Percentiles rank a stretch among this genome's conserved stretches.
Evolutionary conservation across 129 eudicot species (phyloP).

Genomic region (Apium graveolens): DNA sequence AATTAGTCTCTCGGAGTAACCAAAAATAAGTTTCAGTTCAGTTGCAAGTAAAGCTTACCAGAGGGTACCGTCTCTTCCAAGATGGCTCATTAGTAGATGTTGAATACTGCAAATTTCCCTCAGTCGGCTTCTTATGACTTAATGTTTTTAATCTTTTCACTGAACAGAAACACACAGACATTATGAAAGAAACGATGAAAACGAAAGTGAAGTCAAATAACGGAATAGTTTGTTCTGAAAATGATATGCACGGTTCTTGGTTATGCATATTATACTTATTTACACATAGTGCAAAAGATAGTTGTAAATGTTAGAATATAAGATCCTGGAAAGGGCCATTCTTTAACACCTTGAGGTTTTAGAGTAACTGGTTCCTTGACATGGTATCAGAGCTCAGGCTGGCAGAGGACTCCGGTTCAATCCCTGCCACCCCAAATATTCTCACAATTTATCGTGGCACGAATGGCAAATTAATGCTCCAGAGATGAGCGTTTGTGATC

Average conservation of each 20-base stretch:
- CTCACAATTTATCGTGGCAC: too few species aligned
- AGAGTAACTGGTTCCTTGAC: too few species aligned
- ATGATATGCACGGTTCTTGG: background rate
- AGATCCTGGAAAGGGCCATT: too few species aligned
- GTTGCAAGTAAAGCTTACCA: slow-evolving; percentile 37
- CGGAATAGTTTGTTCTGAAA: background rate
- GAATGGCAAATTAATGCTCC: too few species aligned
- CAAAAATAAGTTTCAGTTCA: slow-evolving; percentile 9
- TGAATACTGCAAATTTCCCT: slow-evolving; percentile 56
- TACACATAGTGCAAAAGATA: background rate
- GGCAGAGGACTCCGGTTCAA: too few species aligned
- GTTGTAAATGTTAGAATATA: too few species aligned
- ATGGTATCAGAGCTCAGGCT: too few species aligned
- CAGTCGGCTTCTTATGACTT: slow-evolving; percentile 51
- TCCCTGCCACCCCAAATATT: too few species aligned
- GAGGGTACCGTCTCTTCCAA: slow-evolving; percentile 79
- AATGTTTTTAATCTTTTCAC: slow-evolving; percentile 69
- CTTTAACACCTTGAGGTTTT: too few species aligned
- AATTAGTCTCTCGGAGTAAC: slow-evolving; percentile 2
- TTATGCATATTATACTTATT: background rate
- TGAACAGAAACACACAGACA: slow-evolving; percentile 23
- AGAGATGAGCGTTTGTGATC: too few species aligned
- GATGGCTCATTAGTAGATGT: slow-evolving; percentile 54
- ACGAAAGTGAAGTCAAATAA: background rate
- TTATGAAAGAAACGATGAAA: background rate